These are phyloP conservation scores for Limonium bicolor DNA, from an alignment of 148 eudicot genomes.

Conservation along the genomic window DNA sequence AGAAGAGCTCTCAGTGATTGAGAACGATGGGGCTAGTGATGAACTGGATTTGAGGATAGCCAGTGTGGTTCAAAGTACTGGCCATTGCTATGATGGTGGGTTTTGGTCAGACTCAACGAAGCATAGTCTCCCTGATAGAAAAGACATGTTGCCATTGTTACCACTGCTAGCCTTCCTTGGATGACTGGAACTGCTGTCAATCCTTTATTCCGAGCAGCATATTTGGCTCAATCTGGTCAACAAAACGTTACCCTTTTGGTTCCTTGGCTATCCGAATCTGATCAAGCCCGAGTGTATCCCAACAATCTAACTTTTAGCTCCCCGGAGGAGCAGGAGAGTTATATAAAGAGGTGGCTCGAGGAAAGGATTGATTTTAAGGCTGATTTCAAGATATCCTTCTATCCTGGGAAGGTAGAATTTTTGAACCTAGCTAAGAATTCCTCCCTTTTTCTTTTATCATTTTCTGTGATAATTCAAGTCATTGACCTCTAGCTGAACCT, in stretches of 20 bases:
- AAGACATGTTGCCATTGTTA: conserved; percentile 92
- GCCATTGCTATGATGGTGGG: conserved; percentile 85
- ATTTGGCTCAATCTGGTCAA: conserved; percentile 66
- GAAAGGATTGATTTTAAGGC: conserved; percentile 89
- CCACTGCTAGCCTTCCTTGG: conserved; percentile 99
- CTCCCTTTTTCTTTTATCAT: not conserved
- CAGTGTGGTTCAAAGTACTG: conserved; percentile 94
- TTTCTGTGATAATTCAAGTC: too few species aligned
- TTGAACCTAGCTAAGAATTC: not conserved
- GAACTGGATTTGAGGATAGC: conserved; percentile 88
- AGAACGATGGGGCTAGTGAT: conserved; percentile 46
- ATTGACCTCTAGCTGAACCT: too few species aligned
- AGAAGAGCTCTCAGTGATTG: conserved; percentile 52
- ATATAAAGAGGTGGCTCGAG: conserved; percentile 84
- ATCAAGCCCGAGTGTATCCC: conserved; percentile 92
- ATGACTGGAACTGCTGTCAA: conserved; percentile 99
- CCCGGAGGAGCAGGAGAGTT: conserved; percentile 83
- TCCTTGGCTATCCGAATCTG: conserved; percentile 93
- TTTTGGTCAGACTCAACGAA: conserved; percentile 55
- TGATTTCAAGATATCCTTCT: conserved; percentile 88
- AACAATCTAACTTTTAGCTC: conserved; percentile 70
- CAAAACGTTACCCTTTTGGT: conserved; percentile 90
- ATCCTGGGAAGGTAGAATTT: conserved; percentile 83
- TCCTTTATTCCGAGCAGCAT: conserved; percentile 95
- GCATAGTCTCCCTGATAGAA: conserved; percentile 27